phyloP scores from a whole-genome alignment of 2,329 filamentous ascomycete species.

The Trichoderma endophyticum region DNA sequence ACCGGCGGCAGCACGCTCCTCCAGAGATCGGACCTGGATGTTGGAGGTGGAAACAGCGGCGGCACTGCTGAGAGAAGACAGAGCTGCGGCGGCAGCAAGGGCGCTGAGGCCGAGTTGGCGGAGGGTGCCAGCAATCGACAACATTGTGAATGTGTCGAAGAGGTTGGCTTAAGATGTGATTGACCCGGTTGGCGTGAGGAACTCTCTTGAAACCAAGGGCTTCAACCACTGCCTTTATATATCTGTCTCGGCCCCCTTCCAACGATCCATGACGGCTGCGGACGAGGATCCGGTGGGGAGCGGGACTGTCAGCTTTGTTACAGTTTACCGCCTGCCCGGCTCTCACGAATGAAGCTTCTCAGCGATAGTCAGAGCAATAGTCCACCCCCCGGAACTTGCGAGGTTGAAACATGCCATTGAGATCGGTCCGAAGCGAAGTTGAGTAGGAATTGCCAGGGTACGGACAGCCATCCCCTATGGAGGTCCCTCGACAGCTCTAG shows the following conservation, averaged over 20 bases:
- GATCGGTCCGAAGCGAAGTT: constrained; percentile 16
- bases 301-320: not conserved
- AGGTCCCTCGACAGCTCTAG: not conserved
- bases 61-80: constrained; percentile 18
- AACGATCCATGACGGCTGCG: not conserved
- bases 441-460: not conserved
- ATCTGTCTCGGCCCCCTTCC: not conserved
- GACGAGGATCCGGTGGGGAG: not conserved
- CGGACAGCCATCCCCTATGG: not conserved
- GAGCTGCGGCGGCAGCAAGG: constrained; percentile 19
- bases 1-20: constrained; percentile 19
- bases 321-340: not conserved
- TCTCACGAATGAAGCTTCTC: not conserved
- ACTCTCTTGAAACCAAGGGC: not conserved
- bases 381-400: not conserved
- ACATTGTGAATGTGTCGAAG: constrained; percentile 9
- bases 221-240: not conserved
- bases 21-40: constrained; percentile 16
- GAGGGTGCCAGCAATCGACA: constrained; percentile 18
- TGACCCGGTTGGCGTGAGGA: not conserved
- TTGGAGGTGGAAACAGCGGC: not conserved
- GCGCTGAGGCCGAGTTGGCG: constrained; percentile 21
- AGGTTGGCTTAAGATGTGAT: not conserved
- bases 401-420: constrained; percentile 8
- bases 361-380: not conserved